Percentiles rank a stretch among this genome's conserved stretches.
phyloP scores from a whole-genome alignment of 768 basidiomycete genomes.

The Tricholoma hemisulphureum region DNA sequence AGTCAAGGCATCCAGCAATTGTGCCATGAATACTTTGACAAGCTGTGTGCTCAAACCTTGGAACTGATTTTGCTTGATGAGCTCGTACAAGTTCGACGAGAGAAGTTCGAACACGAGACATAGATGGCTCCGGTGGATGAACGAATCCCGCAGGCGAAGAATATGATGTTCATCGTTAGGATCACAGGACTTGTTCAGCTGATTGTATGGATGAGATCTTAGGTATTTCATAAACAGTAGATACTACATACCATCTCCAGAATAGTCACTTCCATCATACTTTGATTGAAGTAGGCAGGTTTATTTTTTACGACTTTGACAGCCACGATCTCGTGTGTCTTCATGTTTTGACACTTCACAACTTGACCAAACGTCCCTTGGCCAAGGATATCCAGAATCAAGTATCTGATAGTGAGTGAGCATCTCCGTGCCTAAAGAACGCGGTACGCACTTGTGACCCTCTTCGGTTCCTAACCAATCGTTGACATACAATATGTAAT shows the following conservation, averaged over 20 bases:
- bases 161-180: constrained; percentile 96
- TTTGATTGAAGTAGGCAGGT: constrained; percentile 98
- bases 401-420: constrained; percentile 55
- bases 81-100: constrained; percentile 95
- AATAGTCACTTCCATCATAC: constrained; percentile 99
- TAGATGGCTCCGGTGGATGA: constrained; percentile 94
- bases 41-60: constrained; percentile 95
- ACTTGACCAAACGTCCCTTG: constrained; percentile 99
- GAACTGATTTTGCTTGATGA: constrained; percentile 99
- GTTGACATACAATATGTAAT: constrained; percentile 99
- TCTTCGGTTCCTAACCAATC: constrained; percentile 95
- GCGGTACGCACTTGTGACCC: constrained; percentile 77
- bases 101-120: constrained; percentile 98
- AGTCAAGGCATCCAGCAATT: constrained; percentile 87
- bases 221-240: background rate
- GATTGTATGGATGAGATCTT: constrained; percentile 6
- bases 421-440: constrained; percentile 3
- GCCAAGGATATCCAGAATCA: constrained; percentile 96
- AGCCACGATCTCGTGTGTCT: constrained; percentile 97
- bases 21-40: constrained; percentile 97
- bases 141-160: constrained; percentile 89
- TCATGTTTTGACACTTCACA: constrained; percentile 99
- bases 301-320: constrained; percentile 99
- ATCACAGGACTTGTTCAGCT: constrained; percentile 95
- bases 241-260: constrained; percentile 78